Evolutionary conservation across 352 stramenopile genomes (phyloP).

Genomic region (Aphanomyces astaci): DNA sequence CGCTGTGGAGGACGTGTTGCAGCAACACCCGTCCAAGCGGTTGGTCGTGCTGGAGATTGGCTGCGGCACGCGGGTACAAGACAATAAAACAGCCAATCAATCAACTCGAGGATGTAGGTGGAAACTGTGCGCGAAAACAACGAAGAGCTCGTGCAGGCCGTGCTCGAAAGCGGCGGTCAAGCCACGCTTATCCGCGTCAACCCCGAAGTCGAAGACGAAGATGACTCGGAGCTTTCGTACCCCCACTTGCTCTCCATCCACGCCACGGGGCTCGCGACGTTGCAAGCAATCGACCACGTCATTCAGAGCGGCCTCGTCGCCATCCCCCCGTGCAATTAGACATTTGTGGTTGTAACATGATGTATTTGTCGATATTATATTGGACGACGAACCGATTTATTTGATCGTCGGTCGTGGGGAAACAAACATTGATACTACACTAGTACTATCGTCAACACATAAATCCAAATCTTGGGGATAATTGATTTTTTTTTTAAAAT

Average conservation of each 20-base stretch:
- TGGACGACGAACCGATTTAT: too few relatives aligned
- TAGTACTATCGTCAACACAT: too few relatives aligned
- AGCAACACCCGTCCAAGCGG: constrained; percentile 45
- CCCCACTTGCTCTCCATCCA: constrained; percentile 39
- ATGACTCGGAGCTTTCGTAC: constrained; percentile 44
- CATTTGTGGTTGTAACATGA: too few relatives aligned
- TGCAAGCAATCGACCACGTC: constrained; percentile 44
- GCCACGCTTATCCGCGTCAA: constrained; percentile 70
- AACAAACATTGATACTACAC: too few relatives aligned
- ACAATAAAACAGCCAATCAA: too few relatives aligned
- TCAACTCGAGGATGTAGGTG: constrained; percentile 34
- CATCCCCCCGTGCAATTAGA: too few relatives aligned
- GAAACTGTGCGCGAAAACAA: constrained; percentile 69
- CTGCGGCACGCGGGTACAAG: constrained; percentile 53
- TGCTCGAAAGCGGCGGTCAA: constrained; percentile 41
- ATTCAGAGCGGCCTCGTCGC: not conserved
- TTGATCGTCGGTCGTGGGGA: too few relatives aligned
- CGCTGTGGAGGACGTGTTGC: constrained; percentile 57
- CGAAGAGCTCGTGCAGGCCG: constrained; percentile 71
- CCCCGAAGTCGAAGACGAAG: constrained; percentile 49
- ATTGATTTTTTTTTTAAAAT: too few relatives aligned
- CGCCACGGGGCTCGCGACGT: constrained; percentile 42
- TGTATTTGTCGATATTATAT: too few relatives aligned
- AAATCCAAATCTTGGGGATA: too few relatives aligned
- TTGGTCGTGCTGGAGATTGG: constrained; percentile 80